Base-by-base conservation (phyloP, 129 eudicot genomes). In the Helichrysum umbraculigerum region DNA sequence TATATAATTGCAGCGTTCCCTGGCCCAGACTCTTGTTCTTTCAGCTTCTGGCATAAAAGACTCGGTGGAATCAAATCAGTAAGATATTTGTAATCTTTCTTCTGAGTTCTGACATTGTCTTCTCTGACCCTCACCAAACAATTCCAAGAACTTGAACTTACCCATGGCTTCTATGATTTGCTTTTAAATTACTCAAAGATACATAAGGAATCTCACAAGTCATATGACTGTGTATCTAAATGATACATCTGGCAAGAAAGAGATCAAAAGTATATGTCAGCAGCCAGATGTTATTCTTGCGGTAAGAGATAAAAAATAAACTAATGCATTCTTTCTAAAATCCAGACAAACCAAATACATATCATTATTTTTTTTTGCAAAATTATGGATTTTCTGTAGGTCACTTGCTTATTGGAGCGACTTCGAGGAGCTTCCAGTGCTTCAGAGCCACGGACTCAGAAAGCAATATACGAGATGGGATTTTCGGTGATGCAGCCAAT, bases 381-480 rank as follows among this genome's bases (percentile, higher is more conserved):
- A 71, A 10, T 66, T 19, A 61, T 57, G 61, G 39, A 77, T 25
- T 32, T 79, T 66, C n/a, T 67, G 52, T 68, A 93, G 98, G 92
- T 89, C 28, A 88, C 90, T 72, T 94, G 97, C 86, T 84, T 91
- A 78, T 76, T 91, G 81, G 98, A 94, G 86, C 90, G 97, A 35
- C 97, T 94, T 79, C 91, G 97, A 81, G 98, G 98, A 70, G 97
- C 88, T 81, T 89, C 98, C 35, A 85, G 91, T 84, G 97, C 96
- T 73, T 88, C 97, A 35, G 96, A 94, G 77, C 90, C 98, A 59
- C 83, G 89, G 10, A 91, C 93, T 21, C 98, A 91, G 81, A 94
- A 89, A 83, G 96, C 96, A 71, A 73, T 94, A 69, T 94, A 85
- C 83, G 93, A 87, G 76, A 86, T 88, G 85, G 98, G 98, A 74